A percentile compares a stretch with the other conserved stretches of the same genome.
phyloP scores from a whole-genome alignment of 106 monocot genomes.

The Dioscorea dumetorum region DNA sequence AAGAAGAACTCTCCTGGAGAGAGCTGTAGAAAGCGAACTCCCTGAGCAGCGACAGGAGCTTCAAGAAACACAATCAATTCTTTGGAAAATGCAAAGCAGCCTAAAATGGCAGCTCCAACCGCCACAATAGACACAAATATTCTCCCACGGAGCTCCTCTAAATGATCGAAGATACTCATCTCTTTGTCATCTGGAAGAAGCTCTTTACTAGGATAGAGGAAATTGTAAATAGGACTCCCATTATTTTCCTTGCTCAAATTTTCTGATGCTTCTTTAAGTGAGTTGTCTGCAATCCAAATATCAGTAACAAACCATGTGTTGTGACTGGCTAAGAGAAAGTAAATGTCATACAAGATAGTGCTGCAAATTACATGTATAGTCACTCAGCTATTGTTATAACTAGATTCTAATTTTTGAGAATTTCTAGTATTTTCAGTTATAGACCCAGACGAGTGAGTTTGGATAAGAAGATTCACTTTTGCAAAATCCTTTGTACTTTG shows the following conservation, averaged over 20 bases:
- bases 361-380: too few species aligned
- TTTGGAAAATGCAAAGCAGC: conserved; percentile 89
- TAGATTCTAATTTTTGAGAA: background rate
- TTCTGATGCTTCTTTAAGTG: conserved; percentile 13
- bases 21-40: conserved; percentile 89
- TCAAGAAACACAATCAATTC: conserved; percentile 82
- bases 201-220: conserved; percentile 95
- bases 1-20: conserved; percentile 99
- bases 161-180: conserved; percentile 96
- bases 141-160: conserved; percentile 87
- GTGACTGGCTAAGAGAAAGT: background rate
- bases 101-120: conserved; percentile 75
- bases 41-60: conserved; percentile 78
- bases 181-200: conserved; percentile 98
- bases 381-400: background rate
- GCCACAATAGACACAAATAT: conserved; percentile 78
- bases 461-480: background rate
- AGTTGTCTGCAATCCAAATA: conserved; percentile 10
- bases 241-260: conserved; percentile 20
- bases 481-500: background rate
- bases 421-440: background rate
- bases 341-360: background rate
- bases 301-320: background rate
- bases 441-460: background rate
- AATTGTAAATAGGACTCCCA: conserved; percentile 55